Evolutionary conservation across 768 basidiomycete genomes (phyloP).

Genomic region (Tulasnella sp.): DNA sequence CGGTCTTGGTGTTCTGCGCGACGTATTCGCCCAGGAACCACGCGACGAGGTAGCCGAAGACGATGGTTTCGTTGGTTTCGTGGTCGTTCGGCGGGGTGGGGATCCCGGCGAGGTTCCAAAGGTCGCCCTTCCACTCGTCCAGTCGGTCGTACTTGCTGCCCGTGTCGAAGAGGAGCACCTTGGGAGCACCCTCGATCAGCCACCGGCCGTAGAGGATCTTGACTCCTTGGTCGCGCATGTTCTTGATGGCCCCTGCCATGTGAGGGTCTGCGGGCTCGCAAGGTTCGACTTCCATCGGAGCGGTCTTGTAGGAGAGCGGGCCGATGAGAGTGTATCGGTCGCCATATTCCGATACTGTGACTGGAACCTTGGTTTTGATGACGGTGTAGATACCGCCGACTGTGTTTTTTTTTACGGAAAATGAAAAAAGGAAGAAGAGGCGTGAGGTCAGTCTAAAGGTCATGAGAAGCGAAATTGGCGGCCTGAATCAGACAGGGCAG

Average conservation of each 20-base stretch:
- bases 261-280: constrained; percentile 82
- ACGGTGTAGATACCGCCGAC: constrained; percentile 99
- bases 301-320: constrained; percentile 96
- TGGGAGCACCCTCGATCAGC: constrained; percentile 96
- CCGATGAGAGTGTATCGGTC: constrained; percentile 95
- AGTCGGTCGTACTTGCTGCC: constrained; percentile 79
- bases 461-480: neutral
- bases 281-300: constrained; percentile 97
- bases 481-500: neutral
- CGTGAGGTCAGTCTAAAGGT: neutral
- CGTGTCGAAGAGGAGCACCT: constrained; percentile 93
- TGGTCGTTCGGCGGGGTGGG: constrained; percentile 94
- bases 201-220: constrained; percentile 95
- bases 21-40: constrained; percentile 93
- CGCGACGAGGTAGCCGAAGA: constrained; percentile 96
- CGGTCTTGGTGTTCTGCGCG: constrained; percentile 45
- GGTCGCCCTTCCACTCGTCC: constrained; percentile 98
- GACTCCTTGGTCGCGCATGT: constrained; percentile 85
- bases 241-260: constrained; percentile 67
- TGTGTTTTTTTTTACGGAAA: too few species aligned
- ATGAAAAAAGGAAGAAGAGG: constrained; percentile 4
- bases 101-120: constrained; percentile 98
- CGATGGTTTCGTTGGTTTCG: constrained; percentile 97
- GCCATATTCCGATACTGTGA: constrained; percentile 94
- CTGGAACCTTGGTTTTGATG: constrained; percentile 98